Conservation (phyloP, 495 filamentous ascomycete species). For the Hypoxylon fuscum region DNA sequence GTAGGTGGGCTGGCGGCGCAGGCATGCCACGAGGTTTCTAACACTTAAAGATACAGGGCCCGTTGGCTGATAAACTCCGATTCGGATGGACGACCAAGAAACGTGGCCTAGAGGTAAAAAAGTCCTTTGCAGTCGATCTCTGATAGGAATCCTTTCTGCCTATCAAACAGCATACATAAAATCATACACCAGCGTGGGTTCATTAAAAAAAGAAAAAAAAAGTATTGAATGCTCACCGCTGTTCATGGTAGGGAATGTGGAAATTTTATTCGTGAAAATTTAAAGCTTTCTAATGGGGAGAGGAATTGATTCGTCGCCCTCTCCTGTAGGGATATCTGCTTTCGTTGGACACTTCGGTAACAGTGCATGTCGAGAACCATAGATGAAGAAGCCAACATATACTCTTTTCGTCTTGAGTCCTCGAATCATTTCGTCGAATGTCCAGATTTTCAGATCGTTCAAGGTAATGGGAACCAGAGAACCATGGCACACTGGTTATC, state of each 20-base stretch:
- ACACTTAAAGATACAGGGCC: constrained; percentile 9
- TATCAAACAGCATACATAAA: too few relatives aligned
- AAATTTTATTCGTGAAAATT: constrained; percentile 2
- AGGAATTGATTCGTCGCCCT: not conserved
- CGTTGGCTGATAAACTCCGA: constrained; percentile 25
- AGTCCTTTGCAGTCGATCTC: constrained; percentile 23
- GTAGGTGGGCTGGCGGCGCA: constrained; percentile 31
- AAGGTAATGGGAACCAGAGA: constrained; percentile 14
- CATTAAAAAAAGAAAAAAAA: not conserved
- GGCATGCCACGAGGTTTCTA: constrained; percentile 32
- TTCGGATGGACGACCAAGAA: constrained; percentile 17
- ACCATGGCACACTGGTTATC: constrained; percentile 16
- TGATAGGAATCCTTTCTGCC: constrained; percentile 27
- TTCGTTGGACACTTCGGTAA: not conserved
- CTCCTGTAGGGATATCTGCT: not conserved
- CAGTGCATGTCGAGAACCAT: not conserved
- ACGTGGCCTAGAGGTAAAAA: constrained; percentile 22
- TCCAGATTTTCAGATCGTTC: constrained; percentile 23
- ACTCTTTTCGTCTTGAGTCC: not conserved
- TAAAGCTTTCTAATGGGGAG: not conserved
- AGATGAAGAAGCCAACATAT: not conserved
- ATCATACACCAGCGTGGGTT: not conserved
- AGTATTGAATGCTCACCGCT: constrained; percentile 4
- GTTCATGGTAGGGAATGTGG: not conserved
- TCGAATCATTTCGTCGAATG: constrained; percentile 12